Percentiles rank a stretch among this genome's conserved stretches.
Evolutionary conservation across 345 rosid species (phyloP).

Genomic region (Rhodomyrtus tomentosa): DNA sequence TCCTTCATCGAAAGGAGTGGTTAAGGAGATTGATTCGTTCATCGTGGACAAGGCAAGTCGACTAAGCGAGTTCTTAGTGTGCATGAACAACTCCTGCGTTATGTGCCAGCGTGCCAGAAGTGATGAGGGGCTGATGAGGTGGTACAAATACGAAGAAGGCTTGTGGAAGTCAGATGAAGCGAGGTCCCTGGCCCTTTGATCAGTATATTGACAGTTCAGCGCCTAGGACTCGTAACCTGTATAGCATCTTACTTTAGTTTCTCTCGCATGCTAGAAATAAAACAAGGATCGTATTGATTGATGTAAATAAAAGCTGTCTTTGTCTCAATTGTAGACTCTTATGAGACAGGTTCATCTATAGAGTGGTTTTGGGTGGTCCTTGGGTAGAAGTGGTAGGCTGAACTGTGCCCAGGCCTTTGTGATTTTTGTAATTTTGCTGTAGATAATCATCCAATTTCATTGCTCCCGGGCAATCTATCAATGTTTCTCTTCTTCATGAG

Average conservation of each 20-base stretch:
- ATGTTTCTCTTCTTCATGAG: not conserved
- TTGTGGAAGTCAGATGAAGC: constrained; percentile 73
- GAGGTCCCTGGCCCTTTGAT: constrained; percentile 40
- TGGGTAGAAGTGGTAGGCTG: not conserved
- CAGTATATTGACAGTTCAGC: not conserved
- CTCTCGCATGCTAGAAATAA: not conserved
- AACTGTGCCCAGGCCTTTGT: not conserved
- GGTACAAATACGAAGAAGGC: constrained; percentile 82
- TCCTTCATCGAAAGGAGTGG: constrained; percentile 25
- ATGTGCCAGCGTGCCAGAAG: constrained; percentile 62
- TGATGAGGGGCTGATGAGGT: constrained; percentile 78
- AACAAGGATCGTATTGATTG: not conserved
- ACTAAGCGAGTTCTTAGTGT: constrained; percentile 43
- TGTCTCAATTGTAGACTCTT: not conserved
- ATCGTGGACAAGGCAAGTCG: constrained; percentile 43
- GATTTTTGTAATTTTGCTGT: not conserved
- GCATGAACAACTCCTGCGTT: constrained; percentile 46
- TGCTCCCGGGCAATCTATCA: not conserved
- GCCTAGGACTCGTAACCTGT: not conserved
- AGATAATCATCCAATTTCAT: not conserved
- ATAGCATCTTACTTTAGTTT: not conserved
- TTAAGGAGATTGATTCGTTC: constrained; percentile 32
- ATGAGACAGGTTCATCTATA: not conserved
- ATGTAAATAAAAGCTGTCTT: not conserved
- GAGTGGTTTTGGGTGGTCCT: not conserved